Conservation (phyloP, 2,329 filamentous ascomycete genomes). For the Chalaropsis ovoidea region DNA sequence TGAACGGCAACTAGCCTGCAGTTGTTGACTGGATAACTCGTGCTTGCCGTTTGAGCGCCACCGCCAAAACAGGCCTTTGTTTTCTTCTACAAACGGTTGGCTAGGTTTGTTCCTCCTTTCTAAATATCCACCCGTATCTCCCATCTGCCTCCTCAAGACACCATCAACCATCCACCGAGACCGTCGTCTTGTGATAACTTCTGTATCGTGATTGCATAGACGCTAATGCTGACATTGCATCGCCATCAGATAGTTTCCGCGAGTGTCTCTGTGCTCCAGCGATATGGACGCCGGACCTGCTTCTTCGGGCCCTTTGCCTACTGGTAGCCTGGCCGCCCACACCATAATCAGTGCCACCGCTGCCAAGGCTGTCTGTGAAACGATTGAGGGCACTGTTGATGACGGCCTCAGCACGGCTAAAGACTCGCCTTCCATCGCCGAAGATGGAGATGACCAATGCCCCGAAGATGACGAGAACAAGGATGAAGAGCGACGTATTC, state of each 20-base stretch:
- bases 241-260: neutral
- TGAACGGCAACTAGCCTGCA: neutral
- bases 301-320: conserved; percentile 3
- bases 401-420: conserved; percentile 16
- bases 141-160: neutral
- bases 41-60: neutral
- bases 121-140: neutral
- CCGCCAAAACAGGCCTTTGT: conserved; percentile 6
- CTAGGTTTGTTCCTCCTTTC: conserved; percentile 4
- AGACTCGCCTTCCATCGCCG: conserved; percentile 4
- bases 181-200: neutral
- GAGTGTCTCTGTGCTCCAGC: conserved; percentile 18
- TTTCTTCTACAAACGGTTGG: conserved; percentile 1
- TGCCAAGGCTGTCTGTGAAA: conserved; percentile 1
- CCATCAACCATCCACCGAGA: neutral
- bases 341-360: neutral
- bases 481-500: conserved; percentile 22
- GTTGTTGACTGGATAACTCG: neutral
- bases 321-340: neutral
- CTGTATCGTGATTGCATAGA: conserved; percentile 12
- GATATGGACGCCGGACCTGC: conserved; percentile 20
- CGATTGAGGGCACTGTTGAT: conserved; percentile 8
- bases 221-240: conserved; percentile 16
- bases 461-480: conserved; percentile 23
- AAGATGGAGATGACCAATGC: conserved; percentile 20